Percentiles rank a stretch among this genome's conserved stretches.
Conservation (phyloP, 148 eudicot genomes). For the Rhododendron williamsianum region DNA sequence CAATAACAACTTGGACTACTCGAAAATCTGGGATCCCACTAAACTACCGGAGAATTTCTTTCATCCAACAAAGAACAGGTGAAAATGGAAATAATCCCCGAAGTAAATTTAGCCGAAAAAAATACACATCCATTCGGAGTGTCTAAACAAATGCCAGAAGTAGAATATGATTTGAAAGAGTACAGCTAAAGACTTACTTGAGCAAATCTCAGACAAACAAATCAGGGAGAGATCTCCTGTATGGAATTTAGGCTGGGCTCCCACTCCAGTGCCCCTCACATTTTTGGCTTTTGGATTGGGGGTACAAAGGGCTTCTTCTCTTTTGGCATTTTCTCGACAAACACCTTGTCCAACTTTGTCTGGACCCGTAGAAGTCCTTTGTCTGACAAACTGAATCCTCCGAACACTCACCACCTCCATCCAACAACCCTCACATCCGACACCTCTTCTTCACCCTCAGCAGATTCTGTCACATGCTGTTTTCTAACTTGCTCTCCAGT, state of each 20-base stretch:
- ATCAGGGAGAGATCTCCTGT: conserved; percentile 36
- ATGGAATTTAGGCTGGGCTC: conserved; percentile 46
- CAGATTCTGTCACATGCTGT: neutral
- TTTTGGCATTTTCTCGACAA: conserved; percentile 11
- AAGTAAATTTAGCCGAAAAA: neutral
- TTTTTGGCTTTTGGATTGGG: conserved; percentile 24
- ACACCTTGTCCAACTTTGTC: conserved; percentile 11
- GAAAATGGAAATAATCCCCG: neutral
- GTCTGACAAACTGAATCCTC: conserved; percentile 28
- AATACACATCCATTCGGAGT: neutral
- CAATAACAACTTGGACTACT: neutral
- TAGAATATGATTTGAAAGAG: neutral
- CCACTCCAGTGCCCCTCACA: conserved; percentile 23
- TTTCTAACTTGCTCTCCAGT: conserved; percentile 21
- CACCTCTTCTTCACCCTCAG: conserved; percentile 2
- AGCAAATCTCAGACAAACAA: neutral
- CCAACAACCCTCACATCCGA: neutral
- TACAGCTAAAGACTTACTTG: neutral
- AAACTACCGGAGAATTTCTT: neutral
- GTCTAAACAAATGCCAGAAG: neutral
- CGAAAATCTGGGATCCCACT: neutral
- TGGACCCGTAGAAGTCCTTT: conserved; percentile 25
- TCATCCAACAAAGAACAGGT: neutral
- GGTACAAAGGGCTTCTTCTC: conserved; percentile 23
- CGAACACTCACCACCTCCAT: conserved; percentile 14